A percentile compares a stretch with the other conserved stretches of the same genome.
phyloP scores from a whole-genome alignment of 257 asterid genomes.

The Nicotiana obtusifolia region DNA sequence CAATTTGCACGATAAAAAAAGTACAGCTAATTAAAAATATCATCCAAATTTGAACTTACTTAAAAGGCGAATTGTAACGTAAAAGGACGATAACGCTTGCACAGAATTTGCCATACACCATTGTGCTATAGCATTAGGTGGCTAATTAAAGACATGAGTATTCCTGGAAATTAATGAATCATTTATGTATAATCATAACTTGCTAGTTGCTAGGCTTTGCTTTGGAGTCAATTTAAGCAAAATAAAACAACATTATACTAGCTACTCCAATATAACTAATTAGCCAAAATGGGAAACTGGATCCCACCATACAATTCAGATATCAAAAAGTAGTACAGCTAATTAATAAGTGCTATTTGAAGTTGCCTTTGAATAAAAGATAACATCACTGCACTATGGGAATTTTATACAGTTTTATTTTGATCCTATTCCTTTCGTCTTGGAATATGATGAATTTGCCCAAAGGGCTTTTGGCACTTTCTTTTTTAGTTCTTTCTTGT shows the following conservation, averaged over 20 bases:
- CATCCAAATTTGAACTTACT: not conserved
- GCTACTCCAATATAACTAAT: not conserved
- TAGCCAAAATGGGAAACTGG: not conserved
- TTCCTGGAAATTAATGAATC: not conserved
- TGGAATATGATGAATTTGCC: not conserved
- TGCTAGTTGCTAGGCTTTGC: not conserved
- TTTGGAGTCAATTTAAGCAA: slow-evolving; percentile 11
- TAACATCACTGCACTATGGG: not conserved
- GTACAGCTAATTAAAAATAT: too few relatives aligned
- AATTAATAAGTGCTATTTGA: not conserved
- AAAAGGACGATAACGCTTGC: not conserved
- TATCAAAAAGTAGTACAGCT: not conserved
- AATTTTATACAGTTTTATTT: not conserved
- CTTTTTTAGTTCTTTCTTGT: not conserved
- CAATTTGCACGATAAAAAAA: too few relatives aligned
- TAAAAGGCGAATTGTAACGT: not conserved
- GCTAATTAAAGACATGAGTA: not conserved
- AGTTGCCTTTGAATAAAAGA: slow-evolving; percentile 1
- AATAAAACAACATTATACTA: not conserved
- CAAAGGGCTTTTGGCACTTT: not conserved
- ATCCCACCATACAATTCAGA: not conserved
- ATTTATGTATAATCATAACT: not conserved
- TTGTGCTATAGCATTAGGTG: not conserved
- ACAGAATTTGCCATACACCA: not conserved
- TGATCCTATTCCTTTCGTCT: not conserved